Percentiles rank a stretch among this genome's conserved stretches.
These are phyloP conservation scores for Stephania cephalantha DNA, from an alignment of 164 flowering plant genomes.

Conservation along the genomic window DNA sequence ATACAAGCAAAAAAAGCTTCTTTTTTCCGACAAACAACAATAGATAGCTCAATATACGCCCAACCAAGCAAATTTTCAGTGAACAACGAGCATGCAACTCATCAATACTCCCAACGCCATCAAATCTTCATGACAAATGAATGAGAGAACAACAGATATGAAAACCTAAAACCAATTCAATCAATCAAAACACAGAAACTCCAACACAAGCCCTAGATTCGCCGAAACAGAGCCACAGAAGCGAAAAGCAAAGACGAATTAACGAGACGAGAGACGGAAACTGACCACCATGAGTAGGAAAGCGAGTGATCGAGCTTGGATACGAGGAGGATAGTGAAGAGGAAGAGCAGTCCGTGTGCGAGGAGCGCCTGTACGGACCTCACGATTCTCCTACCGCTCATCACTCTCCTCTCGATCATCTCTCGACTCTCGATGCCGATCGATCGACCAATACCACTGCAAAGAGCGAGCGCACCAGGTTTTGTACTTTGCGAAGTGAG, in stretches of 20 bases:
- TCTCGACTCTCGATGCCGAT: neutral
- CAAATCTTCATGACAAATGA: no score
- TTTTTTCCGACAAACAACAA: no score
- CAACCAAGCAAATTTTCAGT: no score
- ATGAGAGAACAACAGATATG: no score
- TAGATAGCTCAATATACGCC: no score
- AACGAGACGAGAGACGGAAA: neutral
- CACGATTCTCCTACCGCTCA: constrained; percentile 74
- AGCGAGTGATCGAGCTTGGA: constrained; percentile 62
- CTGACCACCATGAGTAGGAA: constrained; percentile 80
- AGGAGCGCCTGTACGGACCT: constrained; percentile 57
- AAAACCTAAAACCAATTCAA: no score
- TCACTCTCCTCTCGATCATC: constrained; percentile 11
- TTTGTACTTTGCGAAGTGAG: neutral
- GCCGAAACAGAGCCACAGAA: neutral
- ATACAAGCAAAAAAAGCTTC: no score
- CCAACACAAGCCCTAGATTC: neutral
- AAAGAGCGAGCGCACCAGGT: neutral
- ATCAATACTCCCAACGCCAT: no score
- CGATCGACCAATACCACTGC: no score
- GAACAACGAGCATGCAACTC: no score
- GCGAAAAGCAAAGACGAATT: neutral
- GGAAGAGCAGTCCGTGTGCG: constrained; percentile 60
- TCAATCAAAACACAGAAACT: neutral
- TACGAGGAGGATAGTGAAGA: constrained; percentile 68